phyloP scores from a whole-genome alignment of 2,329 filamentous ascomycete genomes.

The Alternaria sp. region DNA sequence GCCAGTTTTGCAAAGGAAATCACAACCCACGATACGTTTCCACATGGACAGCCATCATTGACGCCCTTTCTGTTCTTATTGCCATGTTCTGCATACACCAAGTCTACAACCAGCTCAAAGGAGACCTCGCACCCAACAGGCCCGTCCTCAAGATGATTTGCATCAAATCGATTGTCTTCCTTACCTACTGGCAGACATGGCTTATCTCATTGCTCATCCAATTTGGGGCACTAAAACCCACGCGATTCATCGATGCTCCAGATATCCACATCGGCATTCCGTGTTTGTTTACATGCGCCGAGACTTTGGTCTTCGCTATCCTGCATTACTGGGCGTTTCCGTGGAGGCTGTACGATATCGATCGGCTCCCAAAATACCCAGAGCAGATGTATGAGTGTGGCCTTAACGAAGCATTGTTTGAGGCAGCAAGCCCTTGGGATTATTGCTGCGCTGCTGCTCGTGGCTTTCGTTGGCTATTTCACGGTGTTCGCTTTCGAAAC shows the following conservation, averaged over 20 bases:
- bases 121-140: slow-evolving; percentile 71
- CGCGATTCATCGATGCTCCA: slow-evolving; percentile 69
- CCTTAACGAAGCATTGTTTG: slow-evolving; percentile 68
- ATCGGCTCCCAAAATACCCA: slow-evolving; percentile 21
- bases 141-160: slow-evolving; percentile 83
- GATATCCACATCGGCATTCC: slow-evolving; percentile 86
- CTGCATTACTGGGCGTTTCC: slow-evolving; percentile 85
- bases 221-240: slow-evolving; percentile 69
- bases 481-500: slow-evolving; percentile 70
- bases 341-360: slow-evolving; percentile 71
- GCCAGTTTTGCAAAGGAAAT: slow-evolving; percentile 79
- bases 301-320: slow-evolving; percentile 83
- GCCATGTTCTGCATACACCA: slow-evolving; percentile 92
- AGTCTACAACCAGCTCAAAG: slow-evolving; percentile 80
- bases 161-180: slow-evolving; percentile 91
- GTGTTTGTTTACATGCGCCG: slow-evolving; percentile 77
- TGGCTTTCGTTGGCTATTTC: slow-evolving; percentile 80
- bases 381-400: slow-evolving; percentile 66
- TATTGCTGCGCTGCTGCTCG: slow-evolving; percentile 80
- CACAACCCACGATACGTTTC: slow-evolving; percentile 81
- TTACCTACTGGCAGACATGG: slow-evolving; percentile 81
- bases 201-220: slow-evolving; percentile 63
- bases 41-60: slow-evolving; percentile 79
- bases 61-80: slow-evolving; percentile 75
- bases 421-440: slow-evolving; percentile 84